Evolutionary conservation across 140 eudicot species (phyloP).

Genomic region (Ambrosia hybrid): DNA sequence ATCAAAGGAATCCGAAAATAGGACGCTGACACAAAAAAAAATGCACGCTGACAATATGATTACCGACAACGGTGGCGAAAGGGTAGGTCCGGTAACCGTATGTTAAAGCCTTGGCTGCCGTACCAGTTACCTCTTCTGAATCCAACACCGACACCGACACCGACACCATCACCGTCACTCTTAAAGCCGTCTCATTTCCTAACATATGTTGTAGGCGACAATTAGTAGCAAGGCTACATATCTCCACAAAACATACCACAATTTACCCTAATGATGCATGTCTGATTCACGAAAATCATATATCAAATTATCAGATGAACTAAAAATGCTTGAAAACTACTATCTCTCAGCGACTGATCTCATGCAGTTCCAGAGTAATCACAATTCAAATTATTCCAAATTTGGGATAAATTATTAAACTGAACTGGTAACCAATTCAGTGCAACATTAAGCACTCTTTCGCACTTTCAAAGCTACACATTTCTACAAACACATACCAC

Average conservation of each 20-base stretch:
- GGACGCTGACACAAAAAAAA: no score
- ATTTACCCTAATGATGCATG: slow-evolving; percentile 1
- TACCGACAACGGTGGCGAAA: no score
- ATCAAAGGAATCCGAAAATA: no score
- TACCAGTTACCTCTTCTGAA: no score
- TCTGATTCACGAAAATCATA: background rate
- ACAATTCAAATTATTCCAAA: background rate
- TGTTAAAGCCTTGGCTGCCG: no score
- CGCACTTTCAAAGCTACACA: slow-evolving; percentile 88
- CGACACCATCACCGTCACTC: no score
- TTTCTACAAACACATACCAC: slow-evolving; percentile 40
- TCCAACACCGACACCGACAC: no score
- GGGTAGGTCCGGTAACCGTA: no score
- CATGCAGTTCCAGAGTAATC: background rate
- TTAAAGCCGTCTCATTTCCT: no score
- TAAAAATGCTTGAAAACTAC: background rate
- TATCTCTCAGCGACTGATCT: background rate
- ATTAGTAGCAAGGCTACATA: slow-evolving; percentile 48
- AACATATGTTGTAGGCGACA: no score
- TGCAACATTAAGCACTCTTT: slow-evolving; percentile 59
- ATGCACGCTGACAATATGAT: no score
- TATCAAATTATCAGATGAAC: background rate
- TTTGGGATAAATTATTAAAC: background rate
- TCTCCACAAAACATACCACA: slow-evolving; percentile 40
- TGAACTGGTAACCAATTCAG: background rate